Evolutionary conservation across 345 rosid species (phyloP).

Genomic region (Lepidium sativum): DNA sequence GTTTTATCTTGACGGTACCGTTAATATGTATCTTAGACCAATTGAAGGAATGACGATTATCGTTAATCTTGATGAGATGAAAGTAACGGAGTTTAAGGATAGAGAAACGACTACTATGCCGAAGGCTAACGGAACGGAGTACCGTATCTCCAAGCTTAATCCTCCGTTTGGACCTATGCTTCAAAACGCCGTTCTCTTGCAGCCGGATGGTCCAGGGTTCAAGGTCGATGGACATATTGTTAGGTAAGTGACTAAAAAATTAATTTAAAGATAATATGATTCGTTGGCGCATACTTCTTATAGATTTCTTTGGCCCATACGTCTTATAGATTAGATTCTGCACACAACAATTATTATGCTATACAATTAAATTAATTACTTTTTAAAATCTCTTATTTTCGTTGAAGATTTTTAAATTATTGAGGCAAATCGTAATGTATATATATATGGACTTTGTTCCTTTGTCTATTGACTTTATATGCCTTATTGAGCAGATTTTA

Average conservation of each 20-base stretch:
- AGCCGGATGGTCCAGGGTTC: slow-evolving; percentile 55
- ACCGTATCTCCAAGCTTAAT: slow-evolving; percentile 20
- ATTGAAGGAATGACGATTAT: slow-evolving; percentile 48
- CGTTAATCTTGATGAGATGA: slow-evolving; percentile 51
- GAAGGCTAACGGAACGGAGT: slow-evolving; percentile 62
- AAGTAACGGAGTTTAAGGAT: slow-evolving; percentile 36
- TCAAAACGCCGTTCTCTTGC: slow-evolving; percentile 39
- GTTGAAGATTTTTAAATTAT: no score
- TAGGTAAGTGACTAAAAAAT: slow-evolving; percentile 9
- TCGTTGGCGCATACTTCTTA: no score
- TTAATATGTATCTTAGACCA: slow-evolving; percentile 52
- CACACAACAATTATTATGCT: no score
- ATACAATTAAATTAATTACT: no score
- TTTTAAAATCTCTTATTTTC: no score
- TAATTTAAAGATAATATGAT: no score
- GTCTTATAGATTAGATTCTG: no score
- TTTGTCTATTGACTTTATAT: no score
- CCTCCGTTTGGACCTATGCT: slow-evolving; percentile 23
- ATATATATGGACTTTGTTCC: no score
- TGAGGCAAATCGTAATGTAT: no score
- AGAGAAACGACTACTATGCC: slow-evolving; percentile 42
- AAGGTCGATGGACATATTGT: slow-evolving; percentile 40
- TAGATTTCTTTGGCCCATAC: no score
- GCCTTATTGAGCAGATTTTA: no score
- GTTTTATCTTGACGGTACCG: slow-evolving; percentile 42